Percentiles rank a stretch among this genome's conserved stretches.
Conservation (phyloP, 805 yeast genomes). For the Metschnikowia corniflorae region DNA sequence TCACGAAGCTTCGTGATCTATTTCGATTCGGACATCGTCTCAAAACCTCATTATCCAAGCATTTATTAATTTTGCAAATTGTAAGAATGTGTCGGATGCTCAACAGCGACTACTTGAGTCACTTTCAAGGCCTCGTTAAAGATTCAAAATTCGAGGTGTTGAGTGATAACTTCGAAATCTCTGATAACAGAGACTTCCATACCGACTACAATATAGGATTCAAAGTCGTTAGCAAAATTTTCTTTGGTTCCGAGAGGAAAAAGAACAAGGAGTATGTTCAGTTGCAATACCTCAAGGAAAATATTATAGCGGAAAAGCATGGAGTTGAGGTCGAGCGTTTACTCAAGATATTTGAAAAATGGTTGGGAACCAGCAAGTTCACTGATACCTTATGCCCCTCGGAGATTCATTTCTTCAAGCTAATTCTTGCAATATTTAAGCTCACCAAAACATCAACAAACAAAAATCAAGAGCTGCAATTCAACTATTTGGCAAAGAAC, state of each 20-base stretch:
- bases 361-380: slow-evolving; percentile 16
- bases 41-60: slow-evolving; percentile 46
- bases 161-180: slow-evolving; percentile 15
- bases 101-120: slow-evolving; percentile 27
- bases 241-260: slow-evolving; percentile 18
- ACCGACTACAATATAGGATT: slow-evolving; percentile 53
- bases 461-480: slow-evolving; percentile 23
- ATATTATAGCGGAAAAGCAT: slow-evolving; percentile 34
- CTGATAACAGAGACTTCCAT: slow-evolving; percentile 60
- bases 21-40: slow-evolving; percentile 55
- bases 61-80: slow-evolving; percentile 32
- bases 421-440: slow-evolving; percentile 27
- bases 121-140: slow-evolving; percentile 22
- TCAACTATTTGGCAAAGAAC: slow-evolving; percentile 30
- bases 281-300: slow-evolving; percentile 36
- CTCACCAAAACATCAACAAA: slow-evolving; percentile 20
- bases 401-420: slow-evolving; percentile 26
- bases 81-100: slow-evolving; percentile 31
- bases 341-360: slow-evolving; percentile 25
- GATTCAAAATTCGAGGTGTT: slow-evolving; percentile 15
- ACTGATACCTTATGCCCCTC: slow-evolving; percentile 17
- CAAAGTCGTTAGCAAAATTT: slow-evolving; percentile 21
- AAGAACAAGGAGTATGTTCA: slow-evolving; percentile 28
- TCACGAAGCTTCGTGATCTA: slow-evolving; percentile 65
- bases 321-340: slow-evolving; percentile 24